A percentile compares a stretch with the other conserved stretches of the same genome.
Evolutionary conservation across 805 yeast species (phyloP).

Genomic region (Candida quercuum): DNA sequence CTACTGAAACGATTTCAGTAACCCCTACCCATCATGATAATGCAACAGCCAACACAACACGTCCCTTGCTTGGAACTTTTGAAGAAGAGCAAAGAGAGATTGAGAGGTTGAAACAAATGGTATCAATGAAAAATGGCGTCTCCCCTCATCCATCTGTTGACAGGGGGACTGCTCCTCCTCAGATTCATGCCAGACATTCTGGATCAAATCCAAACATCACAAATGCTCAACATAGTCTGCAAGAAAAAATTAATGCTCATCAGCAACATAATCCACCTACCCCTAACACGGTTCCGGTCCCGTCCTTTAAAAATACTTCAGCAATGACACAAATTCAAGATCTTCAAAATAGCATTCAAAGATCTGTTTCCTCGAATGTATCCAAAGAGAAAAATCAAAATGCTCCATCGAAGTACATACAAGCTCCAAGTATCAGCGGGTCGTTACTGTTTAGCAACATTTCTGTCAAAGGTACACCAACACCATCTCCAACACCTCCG

Average conservation of each 20-base stretch:
- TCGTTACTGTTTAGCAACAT: background rate
- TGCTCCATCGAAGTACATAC: background rate
- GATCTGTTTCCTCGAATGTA: background rate
- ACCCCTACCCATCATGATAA: too few relatives aligned
- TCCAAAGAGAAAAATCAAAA: background rate
- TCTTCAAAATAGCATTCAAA: constrained; percentile 4
- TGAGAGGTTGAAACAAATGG: background rate
- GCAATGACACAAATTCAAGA: constrained; percentile 11
- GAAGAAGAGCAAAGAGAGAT: background rate
- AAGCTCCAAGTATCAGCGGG: background rate
- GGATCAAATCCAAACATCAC: constrained; percentile 9
- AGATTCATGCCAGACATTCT: background rate
- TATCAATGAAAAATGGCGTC: too few relatives aligned
- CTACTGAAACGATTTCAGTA: too few relatives aligned
- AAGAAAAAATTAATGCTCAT: constrained; percentile 6
- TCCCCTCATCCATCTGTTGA: too few relatives aligned
- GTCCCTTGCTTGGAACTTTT: too few relatives aligned
- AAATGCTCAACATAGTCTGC: constrained; percentile 12
- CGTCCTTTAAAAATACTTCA: constrained; percentile 5
- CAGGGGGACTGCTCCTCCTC: too few relatives aligned
- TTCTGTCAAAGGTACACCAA: background rate
- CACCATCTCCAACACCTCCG: background rate
- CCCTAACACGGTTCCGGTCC: constrained; percentile 6
- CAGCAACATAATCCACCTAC: constrained; percentile 4
- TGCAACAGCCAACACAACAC: too few relatives aligned